phyloP scores from a whole-genome alignment of 1,284 basidiomycete genomes.

The Tylopilus orsonianus region DNA sequence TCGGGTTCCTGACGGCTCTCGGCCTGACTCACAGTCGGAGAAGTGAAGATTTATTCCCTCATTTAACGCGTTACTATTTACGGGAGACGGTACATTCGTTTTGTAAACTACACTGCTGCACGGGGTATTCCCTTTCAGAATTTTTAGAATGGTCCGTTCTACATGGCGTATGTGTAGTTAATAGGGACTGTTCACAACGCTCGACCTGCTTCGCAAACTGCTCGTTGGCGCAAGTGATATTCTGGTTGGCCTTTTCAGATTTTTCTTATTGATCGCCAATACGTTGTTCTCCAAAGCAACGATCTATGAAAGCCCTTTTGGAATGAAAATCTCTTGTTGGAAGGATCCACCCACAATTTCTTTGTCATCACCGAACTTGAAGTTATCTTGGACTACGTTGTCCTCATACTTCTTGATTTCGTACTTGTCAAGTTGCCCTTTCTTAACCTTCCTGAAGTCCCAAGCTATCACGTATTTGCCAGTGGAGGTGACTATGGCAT shows the following conservation, averaged over 20 bases:
- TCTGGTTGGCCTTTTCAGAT: conserved; percentile 84
- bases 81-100: neutral
- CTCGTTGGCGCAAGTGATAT: conserved; percentile 62
- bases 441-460: conserved; percentile 96
- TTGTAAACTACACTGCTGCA: conserved; percentile 3
- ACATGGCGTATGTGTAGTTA: conserved; percentile 36
- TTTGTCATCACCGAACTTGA: conserved; percentile 94
- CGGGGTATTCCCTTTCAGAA: conserved; percentile 14
- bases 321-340: conserved; percentile 1
- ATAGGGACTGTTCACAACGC: conserved; percentile 72
- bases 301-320: conserved; percentile 50
- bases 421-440: conserved; percentile 87
- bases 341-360: conserved; percentile 71
- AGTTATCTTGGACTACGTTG: conserved; percentile 92
- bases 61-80: conserved; percentile 23
- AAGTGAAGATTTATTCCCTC: conserved; percentile 24
- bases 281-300: conserved; percentile 96
- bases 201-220: conserved; percentile 50
- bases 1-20: conserved; percentile 15
- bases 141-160: conserved; percentile 2
- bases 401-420: conserved; percentile 98
- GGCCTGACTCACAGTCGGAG: conserved; percentile 5
- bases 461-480: conserved; percentile 95
- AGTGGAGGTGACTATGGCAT: conserved; percentile 94
- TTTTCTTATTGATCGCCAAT: conserved; percentile 91